These are phyloP conservation scores for Monosporozyma aquatica DNA, from an alignment of 805 yeast genomes.

Conservation along the genomic window DNA sequence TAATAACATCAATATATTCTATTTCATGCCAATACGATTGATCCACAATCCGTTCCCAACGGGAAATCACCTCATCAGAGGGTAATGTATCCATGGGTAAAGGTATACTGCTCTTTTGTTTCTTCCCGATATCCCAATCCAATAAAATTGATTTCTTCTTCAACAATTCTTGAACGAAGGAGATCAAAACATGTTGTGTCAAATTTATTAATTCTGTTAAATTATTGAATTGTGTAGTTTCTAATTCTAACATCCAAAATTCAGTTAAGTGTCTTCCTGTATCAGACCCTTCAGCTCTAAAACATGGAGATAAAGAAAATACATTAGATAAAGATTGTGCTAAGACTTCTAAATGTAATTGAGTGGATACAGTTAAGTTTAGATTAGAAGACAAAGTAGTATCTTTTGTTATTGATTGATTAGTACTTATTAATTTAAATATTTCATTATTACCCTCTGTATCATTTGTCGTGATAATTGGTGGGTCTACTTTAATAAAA, in stretches of 20 bases:
- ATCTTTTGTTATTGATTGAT: no score
- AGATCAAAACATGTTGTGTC: slow-evolving; percentile 23
- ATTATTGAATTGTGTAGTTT: slow-evolving; percentile 54
- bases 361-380: slow-evolving; percentile 77
- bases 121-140: no score
- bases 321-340: slow-evolving; percentile 68
- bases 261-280: slow-evolving; percentile 89
- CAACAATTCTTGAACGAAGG: background rate
- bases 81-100: slow-evolving; percentile 11
- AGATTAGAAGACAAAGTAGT: no score
- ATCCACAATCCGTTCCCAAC: slow-evolving; percentile 53
- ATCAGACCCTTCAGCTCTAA: slow-evolving; percentile 86
- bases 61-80: slow-evolving; percentile 19
- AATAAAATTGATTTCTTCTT: background rate
- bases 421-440: slow-evolving; percentile 53
- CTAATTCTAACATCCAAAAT: slow-evolving; percentile 97
- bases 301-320: slow-evolving; percentile 86
- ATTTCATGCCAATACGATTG: slow-evolving; percentile 53
- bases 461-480: slow-evolving; percentile 78
- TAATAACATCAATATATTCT: slow-evolving; percentile 69
- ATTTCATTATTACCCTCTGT: slow-evolving; percentile 98
- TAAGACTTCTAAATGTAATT: slow-evolving; percentile 77
- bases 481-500: slow-evolving; percentile 74
- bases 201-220: slow-evolving; percentile 54
- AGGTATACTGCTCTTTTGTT: no score